These are phyloP conservation scores for Suhomyces sp. DNA, from an alignment of 805 yeast species.

Conservation along the genomic window DNA sequence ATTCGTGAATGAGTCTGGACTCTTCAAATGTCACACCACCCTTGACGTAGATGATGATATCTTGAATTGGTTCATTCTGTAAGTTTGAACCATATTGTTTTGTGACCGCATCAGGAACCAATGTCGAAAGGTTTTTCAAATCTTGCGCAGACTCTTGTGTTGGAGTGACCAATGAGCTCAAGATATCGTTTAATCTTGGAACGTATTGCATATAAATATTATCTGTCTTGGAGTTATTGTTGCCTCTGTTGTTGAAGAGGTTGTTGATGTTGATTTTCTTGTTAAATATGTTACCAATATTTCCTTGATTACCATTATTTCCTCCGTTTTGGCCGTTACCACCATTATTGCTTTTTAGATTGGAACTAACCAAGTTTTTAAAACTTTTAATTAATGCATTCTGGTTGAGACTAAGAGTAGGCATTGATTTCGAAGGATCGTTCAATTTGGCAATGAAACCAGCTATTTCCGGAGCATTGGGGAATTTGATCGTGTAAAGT, in stretches of 20 bases:
- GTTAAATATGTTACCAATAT: constrained; percentile 28
- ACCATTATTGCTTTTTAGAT: constrained; percentile 5
- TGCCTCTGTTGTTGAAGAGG: constrained; percentile 26
- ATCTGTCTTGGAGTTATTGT: constrained; percentile 37
- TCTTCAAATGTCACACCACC: constrained; percentile 96
- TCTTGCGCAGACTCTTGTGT: constrained; percentile 6
- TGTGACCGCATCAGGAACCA: constrained; percentile 37
- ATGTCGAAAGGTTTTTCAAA: constrained; percentile 24
- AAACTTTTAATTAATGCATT: constrained; percentile 29
- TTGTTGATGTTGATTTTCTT: constrained; percentile 30
- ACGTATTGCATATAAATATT: constrained; percentile 89
- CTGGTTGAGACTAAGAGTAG: constrained; percentile 34
- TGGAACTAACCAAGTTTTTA: constrained; percentile 19
- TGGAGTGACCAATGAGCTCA: constrained; percentile 20
- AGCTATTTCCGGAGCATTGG: constrained; percentile 31
- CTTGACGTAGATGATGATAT: constrained; percentile 66
- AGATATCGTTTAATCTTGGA: constrained; percentile 60
- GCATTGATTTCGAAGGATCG: constrained; percentile 27
- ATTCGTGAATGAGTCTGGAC: constrained; percentile 73
- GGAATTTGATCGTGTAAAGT: constrained; percentile 72
- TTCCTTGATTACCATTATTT: constrained; percentile 10
- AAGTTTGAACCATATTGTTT: constrained; percentile 22
- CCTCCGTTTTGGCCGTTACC: constrained; percentile 4
- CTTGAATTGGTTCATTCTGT: constrained; percentile 47
- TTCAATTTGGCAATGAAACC: constrained; percentile 24